Base-by-base conservation (phyloP, 148 eudicot species). In the Rhododendron ovatum region DNA sequence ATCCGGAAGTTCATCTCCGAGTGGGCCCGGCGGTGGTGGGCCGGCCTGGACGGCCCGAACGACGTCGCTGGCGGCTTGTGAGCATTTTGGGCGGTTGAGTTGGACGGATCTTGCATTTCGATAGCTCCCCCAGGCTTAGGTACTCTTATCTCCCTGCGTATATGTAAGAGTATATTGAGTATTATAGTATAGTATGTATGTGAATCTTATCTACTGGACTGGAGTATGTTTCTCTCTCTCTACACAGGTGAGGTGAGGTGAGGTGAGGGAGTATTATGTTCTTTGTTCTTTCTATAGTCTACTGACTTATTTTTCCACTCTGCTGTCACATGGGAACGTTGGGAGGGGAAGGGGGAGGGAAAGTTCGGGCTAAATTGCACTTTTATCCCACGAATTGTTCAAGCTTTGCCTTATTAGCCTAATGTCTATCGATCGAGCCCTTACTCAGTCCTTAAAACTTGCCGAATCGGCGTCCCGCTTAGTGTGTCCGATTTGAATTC, bases 1-100 rank as follows among this genome's bases (percentile, higher is more conserved):
- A 92, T 88, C 76, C 91, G 92, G 90, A 88, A 92, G 89, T 91
- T 91, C 57, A 89, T 89, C 89, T 91, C 94, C 35, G 94, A 92
- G 75, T 92, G 94, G 8, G 94, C 93, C n/a, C 94, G 84, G 10
- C 94, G 90, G 87, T 92, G 94, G 84, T 89, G 91, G 9, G 90
- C 76, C n/a, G 89, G 78, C 84, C 87, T 75, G 86, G 59, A 75
- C n/a, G 86, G 6, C 43, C 43, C 43, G 13, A 13, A 85, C 85
- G 80, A 30, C 82, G 85, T 33, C 26, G 39, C 8, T 24, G 88
- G 13, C 41, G 48, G 82, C 55, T 86, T 84, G 63, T 45, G 67
- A 33, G 22, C 80, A 51, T 65, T 74, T 50, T 50, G 80, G 24
- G 76, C 74, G 82, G 61, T 78, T 77, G 86, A 78, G 65, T 78